Evolutionary conservation across 768 basidiomycete species (phyloP), one percentile per base, ranked within the genome.

Genomic region (Mycena indigotica): DNA sequence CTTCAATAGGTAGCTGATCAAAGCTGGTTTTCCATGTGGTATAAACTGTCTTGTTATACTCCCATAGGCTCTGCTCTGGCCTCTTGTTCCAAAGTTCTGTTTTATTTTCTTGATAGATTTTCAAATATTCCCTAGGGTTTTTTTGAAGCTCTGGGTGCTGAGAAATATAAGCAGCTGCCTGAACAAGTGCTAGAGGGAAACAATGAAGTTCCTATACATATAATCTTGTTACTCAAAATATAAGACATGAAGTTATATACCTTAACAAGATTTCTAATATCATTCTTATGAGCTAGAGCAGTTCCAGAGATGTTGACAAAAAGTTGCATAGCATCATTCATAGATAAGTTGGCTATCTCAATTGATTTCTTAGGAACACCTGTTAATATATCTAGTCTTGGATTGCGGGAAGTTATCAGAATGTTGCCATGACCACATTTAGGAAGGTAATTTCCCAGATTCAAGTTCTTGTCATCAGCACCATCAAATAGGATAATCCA

Each of bases 401-500:
- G 21, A 39, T 60, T 60, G n/a, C 49, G 46, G 10, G 54, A 41
- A 8, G 58, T 60, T 16, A 60, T 46, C 4, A 60, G 16, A 2
- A 60, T 45, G 21, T 60, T 60, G 4, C 58, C 58, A 51, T 52
- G 55, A 51, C 15, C 24, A 30, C 48, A 39, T 19, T 24, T 23
- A 25, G 58, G 58, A 32, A 60, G 25, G 32, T 32, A 60, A 5
- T 28, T 3, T 1, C n/a, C 23, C 2, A 60, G n/a, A 23, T 32
- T 21, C 10, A 60, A 38, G 8, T 32, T 32, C 5, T 39, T 54
- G 44, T 60, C 48, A 60, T 60, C 58, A 13, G 55, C 58, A 46
- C 56, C 52, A 29, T 60, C 58, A 40, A 56, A 52, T 8, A 60
- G 16, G n/a, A 60, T 8, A 5, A 60, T 19, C 58, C 58, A 60